phyloP scores from a whole-genome alignment of 805 yeast genomes.

The Monosporozyma aerobia region DNA sequence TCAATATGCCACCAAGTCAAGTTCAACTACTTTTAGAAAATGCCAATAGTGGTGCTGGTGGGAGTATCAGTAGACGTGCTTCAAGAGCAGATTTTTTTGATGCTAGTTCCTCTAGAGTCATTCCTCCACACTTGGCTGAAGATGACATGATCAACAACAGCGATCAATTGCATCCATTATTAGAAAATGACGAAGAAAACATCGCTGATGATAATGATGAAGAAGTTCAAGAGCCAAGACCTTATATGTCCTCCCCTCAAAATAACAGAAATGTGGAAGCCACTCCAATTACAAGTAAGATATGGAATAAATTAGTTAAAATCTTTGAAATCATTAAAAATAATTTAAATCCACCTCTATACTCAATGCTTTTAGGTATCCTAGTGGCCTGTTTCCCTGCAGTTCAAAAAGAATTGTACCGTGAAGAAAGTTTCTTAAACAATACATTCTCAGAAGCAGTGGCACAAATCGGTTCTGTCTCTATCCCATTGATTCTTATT shows the following conservation, averaged over 20 bases:
- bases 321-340: constrained; percentile 25
- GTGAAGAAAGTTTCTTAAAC: constrained; percentile 49
- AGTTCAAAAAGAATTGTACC: constrained; percentile 49
- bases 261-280: neutral
- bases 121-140: neutral
- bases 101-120: neutral
- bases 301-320: constrained; percentile 5
- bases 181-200: neutral
- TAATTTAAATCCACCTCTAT: constrained; percentile 75
- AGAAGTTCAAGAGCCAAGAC: neutral
- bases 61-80: neutral
- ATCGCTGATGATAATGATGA: neutral
- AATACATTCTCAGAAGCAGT: constrained; percentile 59
- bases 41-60: constrained; percentile 1
- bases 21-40: constrained; percentile 13
- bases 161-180: neutral
- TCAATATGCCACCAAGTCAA: constrained; percentile 26
- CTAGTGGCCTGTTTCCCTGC: constrained; percentile 59
- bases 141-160: neutral
- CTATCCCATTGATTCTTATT: constrained; percentile 67
- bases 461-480: constrained; percentile 59
- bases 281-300: constrained; percentile 4
- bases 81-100: neutral
- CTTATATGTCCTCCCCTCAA: neutral
- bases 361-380: constrained; percentile 63